Base-by-base conservation (phyloP, 208 protist genomes). In the Trichomonas tenax region DNA sequence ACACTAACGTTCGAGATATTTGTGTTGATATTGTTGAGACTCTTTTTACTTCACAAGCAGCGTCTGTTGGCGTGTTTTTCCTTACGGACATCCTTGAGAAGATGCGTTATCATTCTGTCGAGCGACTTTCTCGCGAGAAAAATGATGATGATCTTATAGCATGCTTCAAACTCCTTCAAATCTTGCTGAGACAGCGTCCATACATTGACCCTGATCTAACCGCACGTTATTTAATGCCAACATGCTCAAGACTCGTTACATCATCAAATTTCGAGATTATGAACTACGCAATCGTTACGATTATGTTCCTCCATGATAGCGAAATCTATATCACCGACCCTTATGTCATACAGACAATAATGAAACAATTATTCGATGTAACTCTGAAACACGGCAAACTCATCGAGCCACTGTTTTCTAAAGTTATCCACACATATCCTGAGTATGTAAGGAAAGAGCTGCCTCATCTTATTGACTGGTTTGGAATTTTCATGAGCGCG, bases 1-100 rank as follows among this genome's bases (percentile, higher is more conserved):
- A 93, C 46, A 10, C 44, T 36, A 93, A 93, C 46, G 86, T 93
- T 34, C 8, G 86, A 34, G 86, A 93, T 93, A 58, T 93, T 21
- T 93, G 86, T 93, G 44, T 93, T 21, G 86, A 93, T 34, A 93
- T 93, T 38, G 86, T 93, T 58, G 86, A 93, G 34, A 93, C 45
- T 51, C 45, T 93, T 34, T 93, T 93, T 51, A 41, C 41, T 36
- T 93, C 86, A 48, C 40, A 93, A 51, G 41, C 86, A 51, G 86
- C 86, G 26, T 93, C 86, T 40, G 86, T 93, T 93, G 86, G 86
- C 0, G 14, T 93, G 3, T 93, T 93, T 31, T 93, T 93, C 44
- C 46, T 93, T 34, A 93, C 86, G 15, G 86, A 93, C 51, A 48
- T 93, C 45, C 26, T 93, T 6, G 86, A 93, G 2, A 41, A 34